Percentiles rank a stretch among this genome's conserved stretches.
phyloP scores from a whole-genome alignment of 257 asterid species.

The Solanum habrochaites region DNA sequence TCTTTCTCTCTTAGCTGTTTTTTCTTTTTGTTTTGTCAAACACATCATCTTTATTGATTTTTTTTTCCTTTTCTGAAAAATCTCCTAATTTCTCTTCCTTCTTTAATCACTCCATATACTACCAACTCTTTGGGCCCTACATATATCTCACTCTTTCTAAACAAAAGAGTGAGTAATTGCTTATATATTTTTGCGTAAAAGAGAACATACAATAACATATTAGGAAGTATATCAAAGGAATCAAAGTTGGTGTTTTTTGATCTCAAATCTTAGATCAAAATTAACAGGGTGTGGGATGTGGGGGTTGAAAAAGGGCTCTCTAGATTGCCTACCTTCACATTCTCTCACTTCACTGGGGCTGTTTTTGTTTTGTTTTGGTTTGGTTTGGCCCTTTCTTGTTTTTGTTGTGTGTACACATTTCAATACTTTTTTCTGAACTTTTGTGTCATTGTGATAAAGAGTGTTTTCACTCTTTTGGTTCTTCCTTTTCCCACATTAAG shows the following conservation, averaged over 20 bases:
- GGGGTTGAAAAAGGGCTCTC: not conserved
- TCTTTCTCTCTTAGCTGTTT: not conserved
- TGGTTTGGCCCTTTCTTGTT: not conserved
- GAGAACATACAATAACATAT: no score
- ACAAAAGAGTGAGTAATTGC: not conserved
- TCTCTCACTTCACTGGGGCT: not conserved
- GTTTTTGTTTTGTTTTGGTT: not conserved
- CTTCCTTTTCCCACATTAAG: slow-evolving; percentile 20
- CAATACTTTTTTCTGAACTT: not conserved
- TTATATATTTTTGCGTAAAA: not conserved
- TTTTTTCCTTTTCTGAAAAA: not conserved
- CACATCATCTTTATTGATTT: not conserved
- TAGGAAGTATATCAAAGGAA: no score
- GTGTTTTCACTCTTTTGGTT: not conserved
- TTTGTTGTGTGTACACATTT: slow-evolving; percentile 11
- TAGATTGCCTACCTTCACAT: not conserved
- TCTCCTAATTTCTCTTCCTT: not conserved
- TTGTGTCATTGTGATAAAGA: not conserved
- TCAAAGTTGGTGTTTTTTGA: not conserved
- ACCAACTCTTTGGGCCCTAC: not conserved
- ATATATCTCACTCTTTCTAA: not conserved
- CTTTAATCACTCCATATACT: not conserved
- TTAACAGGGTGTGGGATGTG: not conserved
- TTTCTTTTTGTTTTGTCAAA: not conserved
- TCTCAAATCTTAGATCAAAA: not conserved